These are phyloP conservation scores for Tylopilus subfusipes DNA, from an alignment of 768 basidiomycete species.

Conservation along the genomic window DNA sequence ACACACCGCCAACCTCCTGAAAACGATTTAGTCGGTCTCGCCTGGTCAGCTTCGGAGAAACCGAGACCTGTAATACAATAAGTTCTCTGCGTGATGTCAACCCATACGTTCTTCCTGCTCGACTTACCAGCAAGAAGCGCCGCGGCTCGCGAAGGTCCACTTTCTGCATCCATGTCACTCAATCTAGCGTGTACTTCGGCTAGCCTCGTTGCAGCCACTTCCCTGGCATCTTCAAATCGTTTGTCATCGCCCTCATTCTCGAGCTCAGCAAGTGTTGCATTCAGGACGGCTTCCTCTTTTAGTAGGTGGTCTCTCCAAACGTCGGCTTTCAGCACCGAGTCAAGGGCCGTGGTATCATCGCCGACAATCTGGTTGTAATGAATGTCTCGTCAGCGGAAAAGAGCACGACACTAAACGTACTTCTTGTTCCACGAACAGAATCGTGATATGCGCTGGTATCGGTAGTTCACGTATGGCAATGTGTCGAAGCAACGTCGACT, in stretches of 20 bases:
- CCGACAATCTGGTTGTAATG: slow-evolving; percentile 65
- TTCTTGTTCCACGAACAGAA: slow-evolving; percentile 98
- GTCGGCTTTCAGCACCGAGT: slow-evolving; percentile 98
- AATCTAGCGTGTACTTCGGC: slow-evolving; percentile 87
- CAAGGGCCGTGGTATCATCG: slow-evolving; percentile 88
- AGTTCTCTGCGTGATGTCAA: not conserved
- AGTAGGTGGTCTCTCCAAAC: slow-evolving; percentile 95
- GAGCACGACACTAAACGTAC: slow-evolving; percentile 36
- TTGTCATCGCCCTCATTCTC: slow-evolving; percentile 77
- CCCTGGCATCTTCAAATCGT: slow-evolving; percentile 77
- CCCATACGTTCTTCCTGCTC: not conserved
- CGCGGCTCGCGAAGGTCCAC: slow-evolving; percentile 91
- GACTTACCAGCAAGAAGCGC: slow-evolving; percentile 75
- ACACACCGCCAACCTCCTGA: slow-evolving; percentile 91
- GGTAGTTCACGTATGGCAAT: slow-evolving; percentile 94
- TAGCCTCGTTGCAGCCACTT: slow-evolving; percentile 76
- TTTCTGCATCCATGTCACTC: slow-evolving; percentile 98
- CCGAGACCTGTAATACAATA: slow-evolving; percentile 66
- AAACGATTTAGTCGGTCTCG: slow-evolving; percentile 77
- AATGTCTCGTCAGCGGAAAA: not conserved
- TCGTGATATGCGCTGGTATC: slow-evolving; percentile 92
- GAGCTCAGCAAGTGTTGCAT: slow-evolving; percentile 65
- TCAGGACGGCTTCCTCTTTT: slow-evolving; percentile 77
- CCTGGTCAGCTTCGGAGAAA: slow-evolving; percentile 86
- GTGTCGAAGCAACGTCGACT: slow-evolving; percentile 91